Evolutionary conservation across 768 basidiomycete species (phyloP), one percentile per base, ranked within the genome.

Genomic region (Lenzites betulinus): DNA sequence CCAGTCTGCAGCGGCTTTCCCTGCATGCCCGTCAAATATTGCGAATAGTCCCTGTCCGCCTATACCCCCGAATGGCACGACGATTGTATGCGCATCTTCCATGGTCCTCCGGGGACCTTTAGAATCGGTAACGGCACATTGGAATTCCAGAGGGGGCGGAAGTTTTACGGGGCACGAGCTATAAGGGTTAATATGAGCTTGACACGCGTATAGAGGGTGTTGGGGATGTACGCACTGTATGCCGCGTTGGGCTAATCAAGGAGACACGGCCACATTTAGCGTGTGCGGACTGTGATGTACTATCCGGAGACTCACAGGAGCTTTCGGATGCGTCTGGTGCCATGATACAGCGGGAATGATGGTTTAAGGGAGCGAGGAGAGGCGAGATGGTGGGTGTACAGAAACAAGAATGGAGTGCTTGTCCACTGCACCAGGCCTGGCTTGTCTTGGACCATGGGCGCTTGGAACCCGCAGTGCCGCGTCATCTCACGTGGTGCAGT

Each of bases 1-100:
- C 95, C 96, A 98, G 73, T 99, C 97, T 26, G 97, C 97, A 35
- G 96, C 95, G 69, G 98, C 93, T 73, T 96, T 98, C 18, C 97
- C 97, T 1, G 97, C 97, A 72, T 99, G 97, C 2, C 97, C 97
- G 68, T 99, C 97, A 68, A 98, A 99, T 46, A 99, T 87, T 7
- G 96, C 96, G 73, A 96, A 98, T 80, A 97, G 98, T 8, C 95
- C 97, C 72, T 99, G 97, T 0, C 97, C 97, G 44, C 89, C 85
- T 20, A 98, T 80, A 36, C 87, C 85, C 38, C 87, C 94, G 73
- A 92, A 99, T 72, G 98, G 95, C 63, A 95, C 90, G 59, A 98
- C 87, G 69, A 98, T 97, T 23, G 94, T 93, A 73, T 98, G 95
- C 7, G 93, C 86, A 72, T 98, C 97, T 75, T 98, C 97, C 97